Evolutionary conservation across 176 grass and related monocot species (phyloP).

Genomic region (barley (Hordeum vulgare)): DNA sequence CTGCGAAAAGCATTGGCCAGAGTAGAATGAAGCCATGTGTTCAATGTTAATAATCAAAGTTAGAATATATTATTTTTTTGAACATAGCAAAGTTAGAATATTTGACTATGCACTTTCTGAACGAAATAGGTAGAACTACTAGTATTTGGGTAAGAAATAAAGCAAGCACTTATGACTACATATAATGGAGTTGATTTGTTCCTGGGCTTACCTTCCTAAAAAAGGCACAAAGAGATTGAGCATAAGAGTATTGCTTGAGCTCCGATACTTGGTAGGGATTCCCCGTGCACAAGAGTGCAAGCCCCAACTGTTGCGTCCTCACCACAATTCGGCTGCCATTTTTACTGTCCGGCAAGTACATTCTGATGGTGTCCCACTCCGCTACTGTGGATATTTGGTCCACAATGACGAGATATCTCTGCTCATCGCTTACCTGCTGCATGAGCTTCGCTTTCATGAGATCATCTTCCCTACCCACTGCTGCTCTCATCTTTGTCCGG

Average conservation of each 20-base stretch:
- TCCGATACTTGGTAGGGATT: background rate
- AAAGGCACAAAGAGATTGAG: background rate
- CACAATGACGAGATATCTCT: background rate
- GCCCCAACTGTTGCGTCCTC: background rate
- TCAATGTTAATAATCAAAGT: no score
- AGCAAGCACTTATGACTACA: rapidly evolving
- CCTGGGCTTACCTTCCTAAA: background rate
- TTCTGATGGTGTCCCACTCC: background rate
- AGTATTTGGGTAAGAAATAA: no score
- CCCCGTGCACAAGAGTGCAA: background rate
- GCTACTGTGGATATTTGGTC: background rate
- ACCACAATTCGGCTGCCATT: background rate
- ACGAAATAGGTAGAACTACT: no score
- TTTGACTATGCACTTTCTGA: no score
- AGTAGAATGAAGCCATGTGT: no score
- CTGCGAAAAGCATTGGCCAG: no score
- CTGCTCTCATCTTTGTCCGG: no score
- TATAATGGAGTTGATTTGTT: no score
- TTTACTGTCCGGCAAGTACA: background rate
- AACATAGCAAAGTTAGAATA: no score
- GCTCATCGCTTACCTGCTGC: background rate
- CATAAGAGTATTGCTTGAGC: background rate
- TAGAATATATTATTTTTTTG: no score
- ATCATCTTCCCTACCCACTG: no score
- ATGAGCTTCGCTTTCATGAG: background rate